Evolutionary conservation across 805 yeast genomes (phyloP), one percentile per base, ranked within the genome.

Genomic region (Wickerhamomyces tratensis): DNA sequence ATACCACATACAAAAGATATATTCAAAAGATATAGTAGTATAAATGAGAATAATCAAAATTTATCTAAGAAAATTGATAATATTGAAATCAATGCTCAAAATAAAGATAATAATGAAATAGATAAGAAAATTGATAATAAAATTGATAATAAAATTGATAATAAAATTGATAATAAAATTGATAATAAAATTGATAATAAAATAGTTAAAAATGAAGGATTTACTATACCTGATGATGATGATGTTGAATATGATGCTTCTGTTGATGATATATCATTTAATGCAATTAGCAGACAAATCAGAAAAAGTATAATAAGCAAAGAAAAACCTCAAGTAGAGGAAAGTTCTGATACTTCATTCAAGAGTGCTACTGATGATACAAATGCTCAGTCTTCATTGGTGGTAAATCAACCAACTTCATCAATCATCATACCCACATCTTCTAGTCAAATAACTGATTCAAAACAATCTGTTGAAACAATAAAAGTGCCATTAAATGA

Each of bases 281-380:
- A 68, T 44, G 72, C 72, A 0, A 71, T 71, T n/a, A 64, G 70
- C 45, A 62, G 65, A 6, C 69, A 73, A 2, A 69, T 71, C 8
- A 50, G 74, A 29, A 71, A 69, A 45, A 69, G 73, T 41, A 62
- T 68, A 7, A 68, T 72, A 0, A 64, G 62, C 30, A 67, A 63
- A 37, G 50, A 38, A 9, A 8, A 5, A 4, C 13, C 33, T 33
- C 27, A 20, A 27, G n/a, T 37, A 13, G 26, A 42, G 8, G 38
- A 39, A 5, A 46, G 46, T 12, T 33, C 43, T 13, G 51, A 50
- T 4, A 44, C 43, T 30, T 52, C 59, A 12, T 48, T 46, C 42
- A 52, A 50, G 37, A 53, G 57, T 43, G 50, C 50, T 6, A 14
- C 36, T 3, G 58, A 50, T 26, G 55, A 46, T 26, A 47, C 38